phyloP scores from a whole-genome alignment of 176 grass and related monocot species.

The Oryza glumipatula region DNA sequence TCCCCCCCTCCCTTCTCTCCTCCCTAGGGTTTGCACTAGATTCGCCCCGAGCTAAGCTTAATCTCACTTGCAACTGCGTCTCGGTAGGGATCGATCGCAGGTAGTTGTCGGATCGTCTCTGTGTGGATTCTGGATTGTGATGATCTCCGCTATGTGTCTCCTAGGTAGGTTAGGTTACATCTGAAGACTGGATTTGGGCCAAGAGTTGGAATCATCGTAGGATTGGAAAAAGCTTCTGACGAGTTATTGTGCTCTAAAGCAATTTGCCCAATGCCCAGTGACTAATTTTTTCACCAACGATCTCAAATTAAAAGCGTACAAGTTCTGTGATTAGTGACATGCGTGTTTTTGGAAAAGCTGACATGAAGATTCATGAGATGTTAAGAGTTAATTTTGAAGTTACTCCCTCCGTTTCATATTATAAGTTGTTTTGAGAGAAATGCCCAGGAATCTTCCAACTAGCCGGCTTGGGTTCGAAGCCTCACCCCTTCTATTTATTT shows the following conservation, averaged over 20 bases:
- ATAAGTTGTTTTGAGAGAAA: too few species aligned
- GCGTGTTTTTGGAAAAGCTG: constrained; percentile 16
- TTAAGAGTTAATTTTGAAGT: neutral
- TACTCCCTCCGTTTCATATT: too few species aligned
- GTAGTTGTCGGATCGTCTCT: constrained; percentile 6
- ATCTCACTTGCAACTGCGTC: neutral
- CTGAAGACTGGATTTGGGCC: neutral
- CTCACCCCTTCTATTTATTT: too few species aligned
- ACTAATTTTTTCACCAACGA: neutral
- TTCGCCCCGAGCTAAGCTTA: constrained; percentile 5
- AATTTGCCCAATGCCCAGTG: neutral
- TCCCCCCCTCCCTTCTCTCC: neutral
- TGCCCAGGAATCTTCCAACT: too few species aligned
- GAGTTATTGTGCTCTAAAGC: neutral
- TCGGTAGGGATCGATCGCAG: neutral
- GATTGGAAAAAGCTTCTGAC: neutral
- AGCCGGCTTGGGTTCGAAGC: too few species aligned
- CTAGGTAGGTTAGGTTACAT: neutral
- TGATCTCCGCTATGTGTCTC: neutral
- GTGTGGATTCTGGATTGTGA: neutral
- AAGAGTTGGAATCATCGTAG: neutral
- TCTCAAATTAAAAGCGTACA: neutral
- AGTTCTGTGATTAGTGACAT: neutral
- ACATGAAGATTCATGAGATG: neutral
- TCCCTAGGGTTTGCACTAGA: constrained; percentile 1